A percentile compares a stretch with the other conserved stretches of the same genome.
These are phyloP conservation scores for Huntiella decipiens DNA, from an alignment of 2,329 filamentous ascomycete species.

Conservation along the genomic window DNA sequence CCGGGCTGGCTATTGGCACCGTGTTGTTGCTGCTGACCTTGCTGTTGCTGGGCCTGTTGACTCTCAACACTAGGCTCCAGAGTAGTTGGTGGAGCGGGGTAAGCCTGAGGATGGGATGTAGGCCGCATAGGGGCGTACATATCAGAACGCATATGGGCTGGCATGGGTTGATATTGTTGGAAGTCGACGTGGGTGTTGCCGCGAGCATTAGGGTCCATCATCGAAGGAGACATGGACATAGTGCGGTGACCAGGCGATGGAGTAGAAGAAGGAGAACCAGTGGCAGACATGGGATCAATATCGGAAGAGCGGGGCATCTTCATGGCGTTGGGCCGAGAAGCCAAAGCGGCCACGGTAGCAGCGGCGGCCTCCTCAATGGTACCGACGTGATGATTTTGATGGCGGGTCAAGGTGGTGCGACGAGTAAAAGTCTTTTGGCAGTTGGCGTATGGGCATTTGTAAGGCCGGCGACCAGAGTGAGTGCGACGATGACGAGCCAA, in stretches of 20 bases:
- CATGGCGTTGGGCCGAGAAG: conserved; percentile 27
- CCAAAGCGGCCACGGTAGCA: conserved; percentile 71
- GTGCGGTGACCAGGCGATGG: conserved; percentile 67
- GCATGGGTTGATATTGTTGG: conserved; percentile 54
- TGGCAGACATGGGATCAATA: conserved; percentile 50
- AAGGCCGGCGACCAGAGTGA: conserved; percentile 86
- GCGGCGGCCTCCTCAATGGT: conserved; percentile 86
- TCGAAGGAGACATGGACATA: conserved; percentile 60
- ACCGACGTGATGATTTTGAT: conserved; percentile 89
- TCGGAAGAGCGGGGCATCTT: conserved; percentile 38
- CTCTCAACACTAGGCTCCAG: conserved; percentile 73
- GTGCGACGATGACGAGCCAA: conserved; percentile 84
- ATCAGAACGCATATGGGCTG: conserved; percentile 62
- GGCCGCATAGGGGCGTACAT: conserved; percentile 46
- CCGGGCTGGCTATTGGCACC: conserved; percentile 28
- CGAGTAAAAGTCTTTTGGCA: conserved; percentile 98
- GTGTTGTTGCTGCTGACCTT: conserved; percentile 39
- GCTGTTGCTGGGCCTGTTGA: conserved; percentile 2
- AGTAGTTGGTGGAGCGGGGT: conserved; percentile 57
- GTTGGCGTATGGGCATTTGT: conserved; percentile 92
- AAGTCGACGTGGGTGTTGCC: conserved; percentile 28
- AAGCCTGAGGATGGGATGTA: conserved; percentile 70
- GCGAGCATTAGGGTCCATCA: conserved; percentile 16
- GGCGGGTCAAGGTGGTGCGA: conserved; percentile 80
- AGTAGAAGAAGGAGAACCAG: conserved; percentile 57